phyloP scores from a whole-genome alignment of 805 yeast genomes.

The Scheffersomyces stipitis region DNA sequence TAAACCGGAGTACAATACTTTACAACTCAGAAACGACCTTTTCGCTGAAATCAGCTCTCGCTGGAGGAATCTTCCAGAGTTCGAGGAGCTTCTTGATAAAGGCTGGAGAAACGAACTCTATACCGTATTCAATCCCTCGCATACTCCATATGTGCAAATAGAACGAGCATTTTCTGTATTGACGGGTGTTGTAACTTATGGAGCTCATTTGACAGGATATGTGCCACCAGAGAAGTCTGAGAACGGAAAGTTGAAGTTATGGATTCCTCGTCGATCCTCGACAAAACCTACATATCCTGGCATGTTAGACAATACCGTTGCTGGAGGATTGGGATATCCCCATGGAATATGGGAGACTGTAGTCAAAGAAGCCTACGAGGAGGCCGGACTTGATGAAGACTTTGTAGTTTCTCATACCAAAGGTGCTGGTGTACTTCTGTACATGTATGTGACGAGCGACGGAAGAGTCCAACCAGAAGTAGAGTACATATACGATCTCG shows the following conservation, averaged over 20 bases:
- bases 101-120: slow-evolving; percentile 91
- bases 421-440: slow-evolving; percentile 68
- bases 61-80: slow-evolving; percentile 35
- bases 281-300: slow-evolving; percentile 88
- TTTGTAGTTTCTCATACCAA: slow-evolving; percentile 47
- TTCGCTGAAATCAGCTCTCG: slow-evolving; percentile 43
- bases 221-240: slow-evolving; percentile 42
- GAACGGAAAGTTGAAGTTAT: slow-evolving; percentile 50
- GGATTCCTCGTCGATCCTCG: slow-evolving; percentile 83
- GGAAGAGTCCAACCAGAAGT: slow-evolving; percentile 87
- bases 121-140: slow-evolving; percentile 59
- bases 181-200: slow-evolving; percentile 86
- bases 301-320: slow-evolving; percentile 89
- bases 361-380: slow-evolving; percentile 85
- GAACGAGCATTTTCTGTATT: slow-evolving; percentile 83
- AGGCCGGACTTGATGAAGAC: slow-evolving; percentile 69
- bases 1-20: slow-evolving; percentile 23
- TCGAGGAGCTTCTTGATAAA: slow-evolving; percentile 31
- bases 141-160: slow-evolving; percentile 59
- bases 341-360: slow-evolving; percentile 73
- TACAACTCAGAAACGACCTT: slow-evolving; percentile 40
- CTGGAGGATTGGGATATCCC: slow-evolving; percentile 91
- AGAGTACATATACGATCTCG: slow-evolving; percentile 75
- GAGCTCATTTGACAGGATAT: slow-evolving; percentile 85
- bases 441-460: slow-evolving; percentile 50